Conservation (phyloP, 148 eudicot genomes). For the Rhododendron ovatum region DNA sequence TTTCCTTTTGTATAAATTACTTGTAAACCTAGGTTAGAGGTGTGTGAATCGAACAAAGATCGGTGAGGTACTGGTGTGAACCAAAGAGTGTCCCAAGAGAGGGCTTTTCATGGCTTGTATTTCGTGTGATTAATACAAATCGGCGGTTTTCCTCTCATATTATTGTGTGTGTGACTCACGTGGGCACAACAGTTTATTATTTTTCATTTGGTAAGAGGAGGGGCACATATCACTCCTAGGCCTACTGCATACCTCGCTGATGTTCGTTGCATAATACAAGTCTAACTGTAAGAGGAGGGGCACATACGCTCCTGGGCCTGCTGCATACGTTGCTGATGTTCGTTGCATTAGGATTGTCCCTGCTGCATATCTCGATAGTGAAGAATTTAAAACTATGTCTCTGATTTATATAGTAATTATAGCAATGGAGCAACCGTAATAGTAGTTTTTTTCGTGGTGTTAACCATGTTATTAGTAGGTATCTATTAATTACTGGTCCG, state of each 20-base stretch:
- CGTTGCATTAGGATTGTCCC: not conserved
- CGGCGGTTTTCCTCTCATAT: too few species aligned
- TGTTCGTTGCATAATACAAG: not conserved
- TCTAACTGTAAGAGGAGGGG: not conserved
- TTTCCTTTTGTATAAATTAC: too few species aligned
- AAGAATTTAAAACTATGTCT: not conserved
- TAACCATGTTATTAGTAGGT: not conserved
- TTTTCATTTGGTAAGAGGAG: not conserved
- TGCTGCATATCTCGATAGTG: not conserved
- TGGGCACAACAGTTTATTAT: not conserved
- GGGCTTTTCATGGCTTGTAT: too few species aligned
- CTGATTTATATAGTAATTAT: not conserved
- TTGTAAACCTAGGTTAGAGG: too few species aligned
- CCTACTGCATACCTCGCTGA: not conserved
- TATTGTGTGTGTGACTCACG: not conserved
- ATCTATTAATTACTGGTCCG: not conserved
- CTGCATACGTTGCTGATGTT: not conserved
- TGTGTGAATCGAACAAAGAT: too few species aligned
- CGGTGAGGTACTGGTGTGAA: too few species aligned
- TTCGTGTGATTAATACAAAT: too few species aligned
- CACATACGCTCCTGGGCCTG: not conserved
- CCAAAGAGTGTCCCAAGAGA: too few species aligned
- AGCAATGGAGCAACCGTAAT: not conserved
- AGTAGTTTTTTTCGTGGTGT: not conserved
- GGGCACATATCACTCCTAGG: not conserved